Evolutionary conservation across 306 rosid genomes (phyloP).

Genomic region (Cicer chorassanicum): DNA sequence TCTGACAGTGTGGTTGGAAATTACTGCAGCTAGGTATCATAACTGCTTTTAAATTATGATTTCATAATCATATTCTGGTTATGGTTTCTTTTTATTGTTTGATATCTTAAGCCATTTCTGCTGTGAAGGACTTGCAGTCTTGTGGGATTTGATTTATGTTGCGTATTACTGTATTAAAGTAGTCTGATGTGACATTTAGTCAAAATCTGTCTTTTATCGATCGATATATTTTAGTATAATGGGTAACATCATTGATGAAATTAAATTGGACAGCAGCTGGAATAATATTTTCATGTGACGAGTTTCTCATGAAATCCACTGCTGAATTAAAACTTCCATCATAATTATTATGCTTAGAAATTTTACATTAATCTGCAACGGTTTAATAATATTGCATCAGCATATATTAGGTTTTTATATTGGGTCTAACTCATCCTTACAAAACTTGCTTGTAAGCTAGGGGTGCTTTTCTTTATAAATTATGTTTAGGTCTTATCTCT

Average conservation of each 20-base stretch:
- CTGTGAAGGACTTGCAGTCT: conserved; percentile 27
- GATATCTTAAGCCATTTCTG: conserved; percentile 17
- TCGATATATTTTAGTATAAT: conserved; percentile 21
- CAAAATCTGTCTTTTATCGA: conserved; percentile 18
- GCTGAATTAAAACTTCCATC: conserved; percentile 27
- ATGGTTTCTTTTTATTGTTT: conserved; percentile 17
- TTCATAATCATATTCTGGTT: conserved; percentile 41
- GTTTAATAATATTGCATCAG: background rate
- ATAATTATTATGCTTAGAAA: background rate
- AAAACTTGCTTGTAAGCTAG: no score
- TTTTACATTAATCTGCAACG: conserved; percentile 1
- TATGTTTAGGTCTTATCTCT: no score
- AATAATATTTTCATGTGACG: conserved; percentile 23
- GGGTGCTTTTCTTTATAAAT: no score
- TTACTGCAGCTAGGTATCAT: conserved; percentile 91
- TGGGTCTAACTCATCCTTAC: no score
- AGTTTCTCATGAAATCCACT: conserved; percentile 9
- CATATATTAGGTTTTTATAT: background rate
- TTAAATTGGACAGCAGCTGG: conserved; percentile 12
- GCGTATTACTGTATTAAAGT: conserved; percentile 5
- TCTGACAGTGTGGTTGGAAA: conserved; percentile 93
- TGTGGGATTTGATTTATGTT: background rate
- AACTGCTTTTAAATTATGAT: conserved; percentile 40
- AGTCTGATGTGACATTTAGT: conserved; percentile 19
- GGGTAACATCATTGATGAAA: conserved; percentile 5